Evolutionary conservation across 176 grass and related monocot species (phyloP), one percentile per base, ranked within the genome.

Genomic region (Oryza brachyantha): DNA sequence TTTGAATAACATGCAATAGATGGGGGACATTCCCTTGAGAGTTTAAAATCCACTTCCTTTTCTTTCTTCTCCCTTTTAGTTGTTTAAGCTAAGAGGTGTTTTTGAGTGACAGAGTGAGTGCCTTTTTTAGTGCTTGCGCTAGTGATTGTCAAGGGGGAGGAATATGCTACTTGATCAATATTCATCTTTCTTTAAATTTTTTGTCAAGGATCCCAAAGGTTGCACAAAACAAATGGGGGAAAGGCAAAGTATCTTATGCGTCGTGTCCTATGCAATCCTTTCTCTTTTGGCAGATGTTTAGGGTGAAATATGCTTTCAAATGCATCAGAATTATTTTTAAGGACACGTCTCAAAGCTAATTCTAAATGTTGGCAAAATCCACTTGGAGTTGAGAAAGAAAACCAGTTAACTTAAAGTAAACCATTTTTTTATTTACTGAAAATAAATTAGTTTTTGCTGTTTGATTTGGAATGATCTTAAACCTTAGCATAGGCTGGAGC

Each of bases 91-190:
- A 35, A 17, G 75, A 28, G 75, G 45, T 8, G 73, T 8, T n/a
- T n/a, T n/a, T 50, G 19, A 37, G 60, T 39, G 29, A 22, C 21
- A 57, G 8, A 11, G 26, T 69, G 78, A 32, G 26, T 39, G 36
- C 67, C 34, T 75, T 61, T 61, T 65, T 65, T 45, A 76, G 75
- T 70, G 39, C 70, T 48, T 74, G 17, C 29, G 61, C 32, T 66
- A 61, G 37, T 26, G 67, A 17, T 28, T 78, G 54, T 74, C 75
- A 61, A 68, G 64, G 19, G 31, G 61, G 31, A 46, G 37, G 69
- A 32, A 84, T 84, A 70, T 84, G 32, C 48, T 52, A n/a, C 74
- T 80, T 41, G 39, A 84, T 63, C 70, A 50, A 27, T 32, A 55
- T 63, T 52, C 29, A 63, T 55, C 55, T 80, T 84, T 66, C 19